Percentiles rank a stretch among this genome's conserved stretches.
Evolutionary conservation across 2,329 filamentous ascomycete genomes (phyloP).

Genomic region (Cladorrhinum sp.): DNA sequence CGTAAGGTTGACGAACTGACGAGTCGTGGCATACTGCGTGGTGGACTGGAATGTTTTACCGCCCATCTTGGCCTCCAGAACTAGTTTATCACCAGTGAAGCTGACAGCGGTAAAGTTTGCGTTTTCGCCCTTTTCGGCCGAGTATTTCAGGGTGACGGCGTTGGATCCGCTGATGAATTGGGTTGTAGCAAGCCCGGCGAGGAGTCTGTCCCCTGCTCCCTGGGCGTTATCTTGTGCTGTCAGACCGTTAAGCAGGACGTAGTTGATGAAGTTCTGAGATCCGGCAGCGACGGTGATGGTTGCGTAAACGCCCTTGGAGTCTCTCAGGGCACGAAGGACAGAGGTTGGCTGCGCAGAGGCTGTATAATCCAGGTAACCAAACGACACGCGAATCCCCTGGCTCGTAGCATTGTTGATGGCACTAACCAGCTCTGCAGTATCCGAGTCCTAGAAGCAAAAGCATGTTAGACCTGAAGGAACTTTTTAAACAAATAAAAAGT

Average conservation of each 20-base stretch:
- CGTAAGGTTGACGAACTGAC: slow-evolving; percentile 15
- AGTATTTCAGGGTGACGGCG: slow-evolving; percentile 22
- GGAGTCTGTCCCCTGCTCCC: slow-evolving; percentile 23
- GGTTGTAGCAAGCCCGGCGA: slow-evolving; percentile 25
- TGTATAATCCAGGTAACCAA: slow-evolving; percentile 26
- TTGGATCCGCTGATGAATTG: slow-evolving; percentile 22
- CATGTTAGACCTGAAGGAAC: too few relatives aligned
- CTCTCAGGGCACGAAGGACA: slow-evolving; percentile 23
- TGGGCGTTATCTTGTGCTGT: slow-evolving; percentile 26
- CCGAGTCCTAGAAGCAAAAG: slow-evolving; percentile 12
- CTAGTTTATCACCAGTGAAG: slow-evolving; percentile 20
- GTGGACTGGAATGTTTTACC: slow-evolving; percentile 16
- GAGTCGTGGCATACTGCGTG: neutral
- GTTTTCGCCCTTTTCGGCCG: slow-evolving; percentile 22
- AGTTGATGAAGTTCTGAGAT: slow-evolving; percentile 27
- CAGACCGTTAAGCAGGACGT: slow-evolving; percentile 27
- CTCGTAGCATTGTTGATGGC: slow-evolving; percentile 28
- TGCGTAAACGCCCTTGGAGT: slow-evolving; percentile 26
- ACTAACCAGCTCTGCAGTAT: slow-evolving; percentile 16
- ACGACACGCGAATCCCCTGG: slow-evolving; percentile 28
- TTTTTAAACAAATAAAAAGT: too few relatives aligned
- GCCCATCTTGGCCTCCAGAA: slow-evolving; percentile 18
- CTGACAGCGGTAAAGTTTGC: slow-evolving; percentile 24
- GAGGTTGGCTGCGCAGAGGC: slow-evolving; percentile 15
- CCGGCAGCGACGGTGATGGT: slow-evolving; percentile 25